Evolutionary conservation across 2,329 filamentous ascomycete genomes (phyloP).

Genomic region (Bipolaris gigantea): DNA sequence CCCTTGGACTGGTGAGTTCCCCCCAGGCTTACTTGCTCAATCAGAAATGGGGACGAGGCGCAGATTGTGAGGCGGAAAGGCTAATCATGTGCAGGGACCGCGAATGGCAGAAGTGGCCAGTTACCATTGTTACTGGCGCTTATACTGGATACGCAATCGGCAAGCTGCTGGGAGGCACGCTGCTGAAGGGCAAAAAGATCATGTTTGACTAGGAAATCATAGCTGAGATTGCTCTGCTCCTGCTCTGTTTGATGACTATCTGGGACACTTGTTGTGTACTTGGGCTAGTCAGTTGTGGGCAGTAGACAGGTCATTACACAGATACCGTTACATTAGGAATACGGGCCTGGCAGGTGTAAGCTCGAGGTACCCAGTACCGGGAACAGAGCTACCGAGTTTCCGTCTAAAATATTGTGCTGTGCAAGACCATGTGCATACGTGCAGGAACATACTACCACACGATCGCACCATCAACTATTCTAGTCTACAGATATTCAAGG

Average conservation of each 20-base stretch:
- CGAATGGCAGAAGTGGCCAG: slow-evolving; percentile 98
- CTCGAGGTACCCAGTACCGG: neutral
- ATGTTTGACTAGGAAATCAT: slow-evolving; percentile 44
- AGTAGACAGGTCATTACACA: neutral
- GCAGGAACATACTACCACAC: neutral
- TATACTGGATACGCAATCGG: slow-evolving; percentile 79
- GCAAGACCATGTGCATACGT: neutral
- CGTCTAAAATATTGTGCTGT: neutral
- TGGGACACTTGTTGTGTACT: neutral
- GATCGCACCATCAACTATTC: no score
- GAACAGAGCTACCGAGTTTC: neutral
- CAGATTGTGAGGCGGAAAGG: neutral
- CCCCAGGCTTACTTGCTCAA: no score
- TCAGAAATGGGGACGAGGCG: neutral
- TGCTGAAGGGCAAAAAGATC: slow-evolving; percentile 52
- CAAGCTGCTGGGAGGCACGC: slow-evolving; percentile 59
- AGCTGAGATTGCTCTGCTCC: neutral
- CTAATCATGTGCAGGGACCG: slow-evolving; percentile 64
- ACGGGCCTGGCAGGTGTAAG: neutral
- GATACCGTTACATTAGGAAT: neutral
- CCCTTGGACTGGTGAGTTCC: slow-evolving; percentile 78
- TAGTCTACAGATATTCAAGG: no score
- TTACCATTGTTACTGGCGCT: slow-evolving; percentile 82
- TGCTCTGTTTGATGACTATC: neutral
- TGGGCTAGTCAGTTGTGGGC: neutral